Evolutionary conservation across 495 filamentous ascomycete genomes (phyloP).

Genomic region (Neurospora pannonica): DNA sequence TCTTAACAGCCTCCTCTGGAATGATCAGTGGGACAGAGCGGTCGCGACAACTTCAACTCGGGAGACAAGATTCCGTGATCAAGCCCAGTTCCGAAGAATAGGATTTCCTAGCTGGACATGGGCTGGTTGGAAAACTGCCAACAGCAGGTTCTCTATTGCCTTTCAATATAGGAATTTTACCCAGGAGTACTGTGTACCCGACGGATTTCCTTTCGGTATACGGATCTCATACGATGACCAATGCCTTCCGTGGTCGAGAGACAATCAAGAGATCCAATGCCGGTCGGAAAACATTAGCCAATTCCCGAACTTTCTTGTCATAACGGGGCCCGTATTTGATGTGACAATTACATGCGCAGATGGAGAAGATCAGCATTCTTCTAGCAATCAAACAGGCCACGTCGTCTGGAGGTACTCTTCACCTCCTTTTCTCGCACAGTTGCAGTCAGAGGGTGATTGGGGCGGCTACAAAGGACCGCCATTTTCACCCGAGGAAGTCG

Average conservation of each 20-base stretch:
- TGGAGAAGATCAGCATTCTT: neutral
- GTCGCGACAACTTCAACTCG: too few relatives aligned
- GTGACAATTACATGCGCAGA: neutral
- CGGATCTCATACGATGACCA: neutral
- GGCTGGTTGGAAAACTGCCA: too few relatives aligned
- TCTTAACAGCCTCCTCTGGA: neutral
- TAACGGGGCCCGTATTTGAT: neutral
- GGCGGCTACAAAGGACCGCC: neutral
- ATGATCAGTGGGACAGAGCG: too few relatives aligned
- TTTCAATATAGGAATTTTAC: too few relatives aligned
- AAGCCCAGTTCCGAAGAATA: too few relatives aligned
- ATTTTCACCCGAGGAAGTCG: neutral
- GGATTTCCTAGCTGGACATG: constrained; percentile 1
- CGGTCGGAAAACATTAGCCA: fast-evolving
- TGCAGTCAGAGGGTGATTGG: fast-evolving
- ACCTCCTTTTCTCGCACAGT: neutral
- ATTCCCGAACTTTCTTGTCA: neutral
- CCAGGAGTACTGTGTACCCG: too few relatives aligned
- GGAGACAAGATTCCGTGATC: too few relatives aligned
- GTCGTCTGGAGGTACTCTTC: neutral
- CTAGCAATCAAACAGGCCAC: neutral
- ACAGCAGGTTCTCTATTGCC: too few relatives aligned
- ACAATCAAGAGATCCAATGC: fast-evolving
- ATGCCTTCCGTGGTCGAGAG: neutral
- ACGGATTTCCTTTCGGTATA: neutral